Evolutionary conservation across 2,329 filamentous ascomycete genomes (phyloP).

Genomic region (Rhynchosporium graminicola): DNA sequence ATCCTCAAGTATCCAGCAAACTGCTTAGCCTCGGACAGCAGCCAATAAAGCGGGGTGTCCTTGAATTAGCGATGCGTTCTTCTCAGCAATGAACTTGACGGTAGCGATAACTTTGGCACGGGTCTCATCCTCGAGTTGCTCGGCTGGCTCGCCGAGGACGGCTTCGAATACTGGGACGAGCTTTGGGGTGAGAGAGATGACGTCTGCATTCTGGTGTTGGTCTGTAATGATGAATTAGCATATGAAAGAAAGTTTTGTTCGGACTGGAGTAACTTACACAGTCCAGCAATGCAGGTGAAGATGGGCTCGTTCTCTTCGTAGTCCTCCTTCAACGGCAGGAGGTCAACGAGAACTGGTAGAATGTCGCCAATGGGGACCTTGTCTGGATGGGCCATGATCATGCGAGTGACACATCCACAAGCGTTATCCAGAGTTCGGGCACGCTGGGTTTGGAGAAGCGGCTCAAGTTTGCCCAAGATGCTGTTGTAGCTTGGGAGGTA

Average conservation of each 20-base stretch:
- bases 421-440: conserved; percentile 90
- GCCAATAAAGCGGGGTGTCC: conserved; percentile 32
- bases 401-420: conserved; percentile 83
- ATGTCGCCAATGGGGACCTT: conserved; percentile 79
- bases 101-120: conserved; percentile 65
- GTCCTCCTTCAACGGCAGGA: conserved; percentile 88
- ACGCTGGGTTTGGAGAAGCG: conserved; percentile 74
- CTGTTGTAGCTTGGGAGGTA: conserved; percentile 73
- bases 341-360: conserved; percentile 74
- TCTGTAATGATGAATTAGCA: conserved; percentile 46
- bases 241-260: not conserved
- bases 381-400: conserved; percentile 89
- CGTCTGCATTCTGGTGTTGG: conserved; percentile 66
- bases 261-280: conserved; percentile 60
- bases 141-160: conserved; percentile 69
- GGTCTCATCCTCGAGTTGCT: conserved; percentile 74
- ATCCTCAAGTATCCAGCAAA: conserved; percentile 24
- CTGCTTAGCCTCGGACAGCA: conserved; percentile 19
- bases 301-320: conserved; percentile 96
- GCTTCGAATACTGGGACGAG: conserved; percentile 72
- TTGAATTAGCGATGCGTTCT: conserved; percentile 36
- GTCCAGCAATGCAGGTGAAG: conserved; percentile 83
- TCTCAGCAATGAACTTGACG: conserved; percentile 47
- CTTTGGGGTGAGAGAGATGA: conserved; percentile 68
- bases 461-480: conserved; percentile 84